Evolutionary conservation across 1,139 yeast genomes (phyloP).

Genomic region (Suhomyces kunorum): DNA sequence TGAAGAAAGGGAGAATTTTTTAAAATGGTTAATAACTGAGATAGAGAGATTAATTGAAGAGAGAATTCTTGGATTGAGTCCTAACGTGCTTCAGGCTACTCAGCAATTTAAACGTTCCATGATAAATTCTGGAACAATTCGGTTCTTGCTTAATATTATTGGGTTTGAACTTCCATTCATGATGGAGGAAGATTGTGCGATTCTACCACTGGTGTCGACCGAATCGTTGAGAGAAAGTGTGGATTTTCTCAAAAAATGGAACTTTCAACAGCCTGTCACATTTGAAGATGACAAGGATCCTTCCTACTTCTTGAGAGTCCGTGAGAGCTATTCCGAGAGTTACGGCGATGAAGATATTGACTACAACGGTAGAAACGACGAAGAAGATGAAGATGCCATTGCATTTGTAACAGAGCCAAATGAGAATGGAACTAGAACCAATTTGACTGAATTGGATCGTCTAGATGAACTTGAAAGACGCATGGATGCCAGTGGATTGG

Average conservation of each 20-base stretch:
- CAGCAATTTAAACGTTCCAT: slow-evolving; percentile 28
- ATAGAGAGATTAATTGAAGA: slow-evolving; percentile 33
- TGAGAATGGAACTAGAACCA: slow-evolving; percentile 19
- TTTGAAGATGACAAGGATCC: slow-evolving; percentile 50
- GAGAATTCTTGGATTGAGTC: slow-evolving; percentile 20
- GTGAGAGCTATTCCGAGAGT: slow-evolving; percentile 22
- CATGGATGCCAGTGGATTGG: slow-evolving; percentile 12
- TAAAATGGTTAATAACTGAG: slow-evolving; percentile 47
- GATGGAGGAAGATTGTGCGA: slow-evolving; percentile 35
- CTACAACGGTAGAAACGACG: slow-evolving; percentile 21
- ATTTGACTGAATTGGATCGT: slow-evolving; percentile 31
- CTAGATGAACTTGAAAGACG: slow-evolving; percentile 36
- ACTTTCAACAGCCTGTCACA: slow-evolving; percentile 29
- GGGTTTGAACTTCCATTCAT: slow-evolving; percentile 45
- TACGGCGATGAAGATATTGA: slow-evolving; percentile 22
- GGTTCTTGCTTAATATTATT: slow-evolving; percentile 33
- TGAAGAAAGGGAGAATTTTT: slow-evolving; percentile 41
- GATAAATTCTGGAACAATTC: slow-evolving; percentile 38
- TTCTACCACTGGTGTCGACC: slow-evolving; percentile 22
- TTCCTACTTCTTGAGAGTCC: slow-evolving; percentile 32
- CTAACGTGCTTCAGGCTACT: slow-evolving; percentile 19
- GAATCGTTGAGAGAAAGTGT: slow-evolving; percentile 24
- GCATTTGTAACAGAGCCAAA: slow-evolving; percentile 38
- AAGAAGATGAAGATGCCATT: slow-evolving; percentile 29
- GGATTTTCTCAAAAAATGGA: slow-evolving; percentile 37